These are phyloP conservation scores for Aspergillus glaucus DNA, from an alignment of 2,329 filamentous ascomycete genomes.

Conservation along the genomic window DNA sequence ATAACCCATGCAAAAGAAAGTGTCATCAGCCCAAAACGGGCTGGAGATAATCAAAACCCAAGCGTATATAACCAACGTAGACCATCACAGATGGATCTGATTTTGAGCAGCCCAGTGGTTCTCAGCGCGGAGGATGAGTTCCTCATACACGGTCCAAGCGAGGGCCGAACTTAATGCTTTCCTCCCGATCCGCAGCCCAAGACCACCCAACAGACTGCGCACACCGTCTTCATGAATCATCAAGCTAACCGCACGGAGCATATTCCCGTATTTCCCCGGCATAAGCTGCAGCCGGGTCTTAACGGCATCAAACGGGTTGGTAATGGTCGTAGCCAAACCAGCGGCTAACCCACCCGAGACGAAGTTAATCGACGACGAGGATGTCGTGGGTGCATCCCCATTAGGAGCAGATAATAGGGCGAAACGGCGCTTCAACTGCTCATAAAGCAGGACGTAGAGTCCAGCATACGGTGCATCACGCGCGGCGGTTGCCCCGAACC, in stretches of 20 bases:
- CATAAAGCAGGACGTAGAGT: conserved; percentile 89
- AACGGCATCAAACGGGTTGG: conserved; percentile 94
- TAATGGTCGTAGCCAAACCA: conserved; percentile 74
- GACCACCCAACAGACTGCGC: conserved; percentile 74
- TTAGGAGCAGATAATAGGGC: conserved; percentile 16
- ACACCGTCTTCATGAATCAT: conserved; percentile 80
- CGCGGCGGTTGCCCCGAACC: conserved; percentile 87
- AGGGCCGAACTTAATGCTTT: conserved; percentile 93
- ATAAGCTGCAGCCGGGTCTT: conserved; percentile 93
- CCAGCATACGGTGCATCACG: conserved; percentile 96
- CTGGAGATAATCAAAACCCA: not conserved
- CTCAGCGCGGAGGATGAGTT: conserved; percentile 71
- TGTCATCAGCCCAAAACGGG: not conserved
- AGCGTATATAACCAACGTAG: not conserved
- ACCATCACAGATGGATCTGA: conserved; percentile 15
- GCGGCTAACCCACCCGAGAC: conserved; percentile 74
- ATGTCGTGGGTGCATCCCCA: conserved; percentile 17
- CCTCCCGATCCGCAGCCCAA: conserved; percentile 78
- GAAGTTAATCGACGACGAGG: conserved; percentile 66
- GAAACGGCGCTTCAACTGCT: conserved; percentile 45
- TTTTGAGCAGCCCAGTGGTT: conserved; percentile 29
- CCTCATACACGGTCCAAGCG: conserved; percentile 96
- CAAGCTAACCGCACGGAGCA: conserved; percentile 65
- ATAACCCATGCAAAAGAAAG: not conserved
- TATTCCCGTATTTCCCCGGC: conserved; percentile 74